Base-by-base conservation (phyloP, 192 early-diverging fungal genomes). In the Coemansia sp. region DNA sequence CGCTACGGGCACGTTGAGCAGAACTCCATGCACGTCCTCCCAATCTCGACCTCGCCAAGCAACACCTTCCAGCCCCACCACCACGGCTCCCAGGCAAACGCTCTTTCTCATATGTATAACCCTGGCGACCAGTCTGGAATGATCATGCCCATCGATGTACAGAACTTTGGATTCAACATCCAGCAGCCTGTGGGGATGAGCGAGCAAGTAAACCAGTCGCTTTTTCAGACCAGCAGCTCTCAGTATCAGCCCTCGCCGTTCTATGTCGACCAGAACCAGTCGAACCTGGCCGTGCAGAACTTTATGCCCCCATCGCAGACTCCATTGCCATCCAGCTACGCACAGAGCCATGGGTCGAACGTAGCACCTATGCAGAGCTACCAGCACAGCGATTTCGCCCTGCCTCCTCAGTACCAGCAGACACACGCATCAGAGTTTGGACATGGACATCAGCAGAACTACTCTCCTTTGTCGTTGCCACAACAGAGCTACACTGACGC, bases 101-200 rank as follows among this genome's bases (percentile, higher is more conserved):
- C 57, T 0, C 26, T 70, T 15, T 58, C 67, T 5, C 63, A 63
- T 20, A 49, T 64, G 24, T 68, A 71, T 66, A 57, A 39, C 57
- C 14, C 45, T 23, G 48, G 57, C 33, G 75, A 72, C 34, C 23
- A 48, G 18, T 35, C 74, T 46, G 59, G 59, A 30, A 26, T 80
- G 68, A 18, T 66, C 26, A 75, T 80, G 72, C 68, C 77, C 18
- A 62, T 80, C 39, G 63, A 49, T 24, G 71, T 73, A 15, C 59
- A 60, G 21, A 57, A 66, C 33, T n/a, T 74, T 23, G 72, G 68
- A 21, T 75, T 80, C 49, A 41, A 33, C 57, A 61, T 75, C 16
- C 51, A 56, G 16, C 30, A 56, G 26, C 39, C 64, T 2, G 61
- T 65, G 64, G 46, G 68, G 2, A 58, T 74, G 57, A 36, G 58